Base-by-base conservation (phyloP, 2,329 filamentous ascomycete species). In the Sclerotinia trifoliorum region DNA sequence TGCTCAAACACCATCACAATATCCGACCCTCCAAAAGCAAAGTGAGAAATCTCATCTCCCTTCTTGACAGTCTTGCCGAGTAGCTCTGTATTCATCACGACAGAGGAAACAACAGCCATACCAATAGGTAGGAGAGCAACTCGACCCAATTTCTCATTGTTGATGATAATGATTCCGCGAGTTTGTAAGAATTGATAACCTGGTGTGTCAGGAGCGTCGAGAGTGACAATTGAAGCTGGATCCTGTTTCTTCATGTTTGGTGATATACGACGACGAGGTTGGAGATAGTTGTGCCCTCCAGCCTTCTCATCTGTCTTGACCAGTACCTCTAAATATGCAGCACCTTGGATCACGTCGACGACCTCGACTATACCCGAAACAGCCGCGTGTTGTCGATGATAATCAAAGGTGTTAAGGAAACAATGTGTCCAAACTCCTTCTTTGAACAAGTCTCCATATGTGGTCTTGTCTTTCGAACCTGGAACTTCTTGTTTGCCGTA, bases 1-100 rank as follows among this genome's bases (percentile, higher is more conserved):
- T 65, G 19, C 24, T 71, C 68, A 68, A 83, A 82, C 5, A 81
- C 76, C 35, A 79, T 67, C 24, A 82, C 77, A 24, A 79, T 74
- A 73, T 82, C 81, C 1, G 78, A 80, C 0, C 80, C 81, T 24
- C 81, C 81, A 70, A 81, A 82, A 69, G 78, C 75, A 69, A 83
- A 82, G 69, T 77, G 79, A 0, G 76, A 78, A 67, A 83, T 77
- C 69, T 81, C 79, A 2, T 82, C 74, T 3, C 80, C 80, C 70
- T 82, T 82, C n/a, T 76, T 51, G 55, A 77, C 49, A 2, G 54
- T 52, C 21, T 72, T 55, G 15, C 70, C 73, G 2, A 68, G 65
- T n/a, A 65, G 8, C 17, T 70, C 65, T 29, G 71, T 73, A 11
- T 75, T 76, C 21, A 80, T 54, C 29, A 76, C 74, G 3, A 82